Conservation (phyloP, 208 protist species). For the Trypanosoma boissoni region DNA sequence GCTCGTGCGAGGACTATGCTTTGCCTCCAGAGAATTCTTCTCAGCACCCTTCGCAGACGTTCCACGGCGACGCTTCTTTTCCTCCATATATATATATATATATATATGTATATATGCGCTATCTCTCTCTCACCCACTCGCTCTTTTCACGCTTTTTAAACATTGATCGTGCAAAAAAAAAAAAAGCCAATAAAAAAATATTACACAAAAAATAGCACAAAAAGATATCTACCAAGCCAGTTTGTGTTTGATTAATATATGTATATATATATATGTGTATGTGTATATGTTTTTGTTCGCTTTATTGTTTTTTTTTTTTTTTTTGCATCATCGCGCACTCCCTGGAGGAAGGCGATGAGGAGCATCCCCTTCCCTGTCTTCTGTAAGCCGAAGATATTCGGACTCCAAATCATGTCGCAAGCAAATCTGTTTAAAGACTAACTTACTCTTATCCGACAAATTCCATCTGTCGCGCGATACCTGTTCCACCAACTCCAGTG, state of each 20-base stretch:
- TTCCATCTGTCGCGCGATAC: constrained; percentile 64
- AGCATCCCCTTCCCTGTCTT: neutral
- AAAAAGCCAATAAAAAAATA: constrained; percentile 3
- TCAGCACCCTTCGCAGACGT: no score
- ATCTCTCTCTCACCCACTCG: no score
- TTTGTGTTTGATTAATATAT: neutral
- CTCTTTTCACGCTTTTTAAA: no score
- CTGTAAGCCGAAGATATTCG: constrained; percentile 18
- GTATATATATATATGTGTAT: neutral
- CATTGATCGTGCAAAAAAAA: no score
- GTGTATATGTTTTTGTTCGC: neutral
- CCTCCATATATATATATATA: constrained; percentile 2
- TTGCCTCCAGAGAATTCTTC: neutral
- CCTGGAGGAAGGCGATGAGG: constrained; percentile 8
- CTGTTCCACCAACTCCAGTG: constrained; percentile 44
- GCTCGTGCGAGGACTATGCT: no score
- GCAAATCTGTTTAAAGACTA: constrained; percentile 31
- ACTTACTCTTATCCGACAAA: constrained; percentile 25
- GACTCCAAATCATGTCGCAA: constrained; percentile 25
- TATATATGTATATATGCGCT: no score
- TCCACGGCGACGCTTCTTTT: neutral
- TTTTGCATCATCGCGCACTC: neutral
- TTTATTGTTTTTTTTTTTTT: neutral
- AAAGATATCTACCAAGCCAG: neutral
- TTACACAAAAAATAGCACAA: neutral